Evolutionary conservation across 192 early-diverging fungal species (phyloP), one percentile per base, ranked within the genome.

Genomic region (Backusella sp.): DNA sequence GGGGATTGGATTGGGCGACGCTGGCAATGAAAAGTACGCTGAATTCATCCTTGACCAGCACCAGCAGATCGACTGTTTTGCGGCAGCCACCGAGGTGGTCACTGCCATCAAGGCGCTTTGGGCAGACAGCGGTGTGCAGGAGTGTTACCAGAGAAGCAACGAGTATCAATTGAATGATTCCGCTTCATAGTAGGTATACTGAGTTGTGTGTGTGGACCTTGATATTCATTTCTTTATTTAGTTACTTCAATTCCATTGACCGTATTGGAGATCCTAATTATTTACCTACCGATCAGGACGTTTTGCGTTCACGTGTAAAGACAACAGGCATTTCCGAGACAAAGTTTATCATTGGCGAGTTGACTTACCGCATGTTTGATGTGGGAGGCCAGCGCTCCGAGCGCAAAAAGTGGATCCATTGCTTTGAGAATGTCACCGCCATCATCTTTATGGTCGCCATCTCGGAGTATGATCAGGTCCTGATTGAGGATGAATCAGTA

Each of bases 281-380:
- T 82, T 80, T 93, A 73, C 97, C 97, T 28, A 96, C 88, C 62
- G 97, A 97, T 74, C 93, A 94, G 78, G 97, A 99, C 80, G 94
- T 99, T 19, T 87, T 99, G 72, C 87, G 93, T 28, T 93, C 97
- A 26, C 94, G 97, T 71, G 93, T 96, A 66, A 99, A 97, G 85
- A 98, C 97, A 15, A 97, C 96, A 19, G 96, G 96, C 73, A 99
- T 99, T 78, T 95, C 95, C 19, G 97, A 99, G 84, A 97, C 94
- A 35, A 91, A 93, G 65, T 97, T 98, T 83, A 94, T 90, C 74
- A 95, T 97, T 89, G 94, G 94, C 42, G 91, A 93, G 71, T 86
- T 96, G 30, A 94, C 84, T 80, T 88, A 70, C 49, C 72, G 79
- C 39, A 81, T 84, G 74, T 84, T 84, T 72, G 83, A 84, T 59